phyloP scores from a whole-genome alignment of 208 protist species.

The Leishmania braziliensis region DNA sequence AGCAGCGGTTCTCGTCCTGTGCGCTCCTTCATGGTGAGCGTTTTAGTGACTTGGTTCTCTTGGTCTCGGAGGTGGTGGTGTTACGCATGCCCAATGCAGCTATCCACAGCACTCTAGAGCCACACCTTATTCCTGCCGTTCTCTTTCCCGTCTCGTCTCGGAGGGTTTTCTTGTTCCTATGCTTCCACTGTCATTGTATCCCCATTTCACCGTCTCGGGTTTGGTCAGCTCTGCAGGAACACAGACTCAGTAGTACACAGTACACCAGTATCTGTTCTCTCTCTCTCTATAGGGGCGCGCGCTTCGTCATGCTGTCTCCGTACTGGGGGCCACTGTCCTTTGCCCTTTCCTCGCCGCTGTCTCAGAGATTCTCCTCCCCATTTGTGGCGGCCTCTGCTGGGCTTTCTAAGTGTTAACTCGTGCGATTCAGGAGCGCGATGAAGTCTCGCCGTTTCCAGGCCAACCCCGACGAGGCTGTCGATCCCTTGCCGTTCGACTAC shows the following conservation, averaged over 20 bases:
- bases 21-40: background rate
- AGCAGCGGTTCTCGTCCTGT: background rate
- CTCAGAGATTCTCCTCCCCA: background rate
- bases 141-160: background rate
- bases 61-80: no score
- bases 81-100: no score
- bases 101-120: no score
- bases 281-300: background rate
- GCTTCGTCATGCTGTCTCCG: background rate
- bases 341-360: slow-evolving; percentile 1
- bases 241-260: background rate
- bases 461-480: slow-evolving; percentile 29
- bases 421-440: slow-evolving; percentile 33
- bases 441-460: slow-evolving; percentile 56
- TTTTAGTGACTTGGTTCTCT: background rate
- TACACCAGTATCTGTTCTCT: background rate
- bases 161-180: background rate
- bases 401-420: background rate
- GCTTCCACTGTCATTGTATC: no score
- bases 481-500: slow-evolving; percentile 71
- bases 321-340: background rate
- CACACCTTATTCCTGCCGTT: no score
- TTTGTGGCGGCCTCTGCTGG: background rate
- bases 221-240: background rate
- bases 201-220: background rate